Percentiles rank a stretch among this genome's conserved stretches.
Conservation (phyloP, 1,139 yeast species). For the Saccharomycopsis hybrid region DNA sequence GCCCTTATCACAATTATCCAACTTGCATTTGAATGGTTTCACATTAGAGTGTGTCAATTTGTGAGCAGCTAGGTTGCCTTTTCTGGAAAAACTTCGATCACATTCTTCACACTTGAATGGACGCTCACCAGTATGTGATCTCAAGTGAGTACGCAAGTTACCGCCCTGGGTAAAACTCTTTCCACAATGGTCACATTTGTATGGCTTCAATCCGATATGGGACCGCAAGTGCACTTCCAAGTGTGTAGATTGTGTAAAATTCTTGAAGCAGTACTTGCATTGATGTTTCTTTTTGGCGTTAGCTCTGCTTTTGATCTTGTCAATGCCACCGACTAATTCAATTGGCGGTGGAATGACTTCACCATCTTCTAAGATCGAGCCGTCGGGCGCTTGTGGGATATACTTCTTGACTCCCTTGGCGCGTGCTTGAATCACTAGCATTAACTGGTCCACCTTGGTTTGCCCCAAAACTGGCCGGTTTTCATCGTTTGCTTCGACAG, state of each 20-base stretch:
- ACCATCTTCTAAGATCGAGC: slow-evolving; percentile 32
- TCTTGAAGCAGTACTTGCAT: slow-evolving; percentile 64
- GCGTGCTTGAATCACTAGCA: slow-evolving; percentile 85
- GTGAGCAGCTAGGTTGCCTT: slow-evolving; percentile 88
- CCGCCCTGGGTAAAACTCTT: slow-evolving; percentile 91
- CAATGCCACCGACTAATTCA: slow-evolving; percentile 77
- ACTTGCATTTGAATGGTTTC: slow-evolving; percentile 72
- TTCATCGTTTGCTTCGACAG: no score
- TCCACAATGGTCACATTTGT: slow-evolving; percentile 70
- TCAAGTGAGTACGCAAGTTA: slow-evolving; percentile 76
- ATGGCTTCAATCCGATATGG: slow-evolving; percentile 74
- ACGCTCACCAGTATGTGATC: slow-evolving; percentile 88
- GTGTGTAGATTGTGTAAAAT: slow-evolving; percentile 70
- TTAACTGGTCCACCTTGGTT: slow-evolving; percentile 81
- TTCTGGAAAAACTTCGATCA: slow-evolving; percentile 70
- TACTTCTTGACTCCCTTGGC: slow-evolving; percentile 64
- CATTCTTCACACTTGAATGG: slow-evolving; percentile 77
- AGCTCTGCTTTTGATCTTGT: slow-evolving; percentile 34
- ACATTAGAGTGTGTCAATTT: slow-evolving; percentile 70
- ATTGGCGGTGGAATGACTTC: slow-evolving; percentile 55
- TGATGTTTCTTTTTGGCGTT: slow-evolving; percentile 45
- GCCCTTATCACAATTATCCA: slow-evolving; percentile 77
- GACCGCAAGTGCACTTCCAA: slow-evolving; percentile 73
- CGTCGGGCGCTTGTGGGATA: slow-evolving; percentile 59
- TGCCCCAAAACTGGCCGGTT: slow-evolving; percentile 73